Percentiles rank a stretch among this genome's conserved stretches.
Evolutionary conservation across 768 basidiomycete genomes (phyloP).

Genomic region (Boletus pseudopeckii): DNA sequence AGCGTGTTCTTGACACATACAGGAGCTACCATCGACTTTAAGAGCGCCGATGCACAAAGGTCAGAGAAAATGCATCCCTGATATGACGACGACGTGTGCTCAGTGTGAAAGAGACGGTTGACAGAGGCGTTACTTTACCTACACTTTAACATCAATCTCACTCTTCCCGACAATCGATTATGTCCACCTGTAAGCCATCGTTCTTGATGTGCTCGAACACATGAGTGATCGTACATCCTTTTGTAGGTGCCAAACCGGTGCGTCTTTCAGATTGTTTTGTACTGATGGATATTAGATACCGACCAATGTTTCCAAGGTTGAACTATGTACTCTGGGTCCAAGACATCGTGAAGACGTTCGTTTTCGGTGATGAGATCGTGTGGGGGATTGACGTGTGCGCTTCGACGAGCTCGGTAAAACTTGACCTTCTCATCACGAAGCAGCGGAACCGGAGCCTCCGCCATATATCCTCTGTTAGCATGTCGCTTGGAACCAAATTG

Average conservation of each 20-base stretch:
- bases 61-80: conserved; percentile 23
- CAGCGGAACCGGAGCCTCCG: conserved; percentile 89
- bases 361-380: conserved; percentile 25
- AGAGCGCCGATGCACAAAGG: conserved; percentile 69
- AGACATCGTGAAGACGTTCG: conserved; percentile 50
- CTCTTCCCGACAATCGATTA: conserved; percentile 66
- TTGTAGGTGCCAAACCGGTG: conserved; percentile 74
- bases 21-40: conserved; percentile 65
- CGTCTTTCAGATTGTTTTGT: neutral
- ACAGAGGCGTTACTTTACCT: conserved; percentile 74
- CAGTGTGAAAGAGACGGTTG: conserved; percentile 50
- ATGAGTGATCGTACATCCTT: neutral
- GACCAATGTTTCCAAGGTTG: conserved; percentile 42
- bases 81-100: neutral
- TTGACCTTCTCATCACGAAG: neutral
- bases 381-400: conserved; percentile 73
- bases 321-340: conserved; percentile 89
- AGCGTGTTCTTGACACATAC: conserved; percentile 27
- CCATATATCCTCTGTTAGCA: conserved; percentile 81
- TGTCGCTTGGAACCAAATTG: conserved; percentile 52
- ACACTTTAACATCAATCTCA: conserved; percentile 65
- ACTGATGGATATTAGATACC: neutral
- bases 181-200: conserved; percentile 74
- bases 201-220: neutral
- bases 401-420: neutral